Conservation (phyloP, 129 eudicot genomes). For the Flaveria trinervia region DNA sequence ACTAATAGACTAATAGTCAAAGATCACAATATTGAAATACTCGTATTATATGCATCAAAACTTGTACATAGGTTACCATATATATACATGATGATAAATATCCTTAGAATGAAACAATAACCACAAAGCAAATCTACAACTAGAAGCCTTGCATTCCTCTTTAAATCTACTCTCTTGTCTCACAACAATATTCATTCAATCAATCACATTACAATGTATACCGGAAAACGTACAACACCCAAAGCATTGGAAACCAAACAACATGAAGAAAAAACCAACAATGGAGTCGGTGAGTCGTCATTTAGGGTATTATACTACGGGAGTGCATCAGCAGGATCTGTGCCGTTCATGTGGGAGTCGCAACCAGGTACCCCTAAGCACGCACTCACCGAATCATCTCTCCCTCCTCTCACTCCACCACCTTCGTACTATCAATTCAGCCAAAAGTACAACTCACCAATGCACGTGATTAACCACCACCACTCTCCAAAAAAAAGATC, state of each 20-base stretch:
- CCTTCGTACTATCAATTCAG: constrained; percentile 46
- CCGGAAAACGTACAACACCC: constrained; percentile 20
- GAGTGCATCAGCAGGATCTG: constrained; percentile 55
- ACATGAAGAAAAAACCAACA: constrained; percentile 22
- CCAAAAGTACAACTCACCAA: constrained; percentile 14
- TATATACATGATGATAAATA: constrained; percentile 3
- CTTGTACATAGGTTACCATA: constrained; percentile 18
- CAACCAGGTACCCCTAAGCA: constrained; percentile 86
- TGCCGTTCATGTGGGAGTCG: constrained; percentile 84
- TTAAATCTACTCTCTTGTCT: neutral
- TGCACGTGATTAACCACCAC: constrained; percentile 16
- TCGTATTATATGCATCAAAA: constrained; percentile 6
- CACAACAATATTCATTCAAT: neutral
- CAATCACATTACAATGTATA: constrained; percentile 15
- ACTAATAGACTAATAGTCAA: constrained; percentile 10
- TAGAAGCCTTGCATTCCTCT: neutral
- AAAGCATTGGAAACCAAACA: constrained; percentile 23
- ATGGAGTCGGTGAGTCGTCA: constrained; percentile 51
- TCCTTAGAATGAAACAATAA: constrained; percentile 4
- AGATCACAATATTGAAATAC: neutral
- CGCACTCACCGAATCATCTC: constrained; percentile 39
- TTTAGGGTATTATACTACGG: constrained; percentile 72
- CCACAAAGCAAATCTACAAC: constrained; percentile 23
- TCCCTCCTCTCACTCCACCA: constrained; percentile 81
- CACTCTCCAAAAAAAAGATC: constrained; percentile 31